phyloP scores from a whole-genome alignment of 2,329 filamentous ascomycete genomes.

The Clarireedia paspali region DNA sequence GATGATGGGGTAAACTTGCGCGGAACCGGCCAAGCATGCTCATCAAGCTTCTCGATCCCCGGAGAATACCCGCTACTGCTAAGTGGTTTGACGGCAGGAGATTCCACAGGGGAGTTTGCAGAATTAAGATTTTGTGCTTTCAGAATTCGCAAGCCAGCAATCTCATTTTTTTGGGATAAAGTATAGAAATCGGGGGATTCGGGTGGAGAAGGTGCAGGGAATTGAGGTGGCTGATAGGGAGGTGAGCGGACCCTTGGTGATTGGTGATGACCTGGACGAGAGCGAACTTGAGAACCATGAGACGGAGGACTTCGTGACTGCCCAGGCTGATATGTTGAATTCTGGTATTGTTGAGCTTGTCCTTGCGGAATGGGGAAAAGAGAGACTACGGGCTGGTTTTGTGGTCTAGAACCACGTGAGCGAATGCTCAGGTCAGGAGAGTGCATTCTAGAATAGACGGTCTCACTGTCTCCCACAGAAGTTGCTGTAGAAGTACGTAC shows the following conservation, averaged over 20 bases:
- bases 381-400: background rate
- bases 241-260: background rate
- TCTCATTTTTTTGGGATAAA: background rate
- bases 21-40: background rate
- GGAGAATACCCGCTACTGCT: background rate
- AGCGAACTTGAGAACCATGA: background rate
- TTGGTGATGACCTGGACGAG: background rate
- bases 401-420: background rate
- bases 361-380: constrained; percentile 2
- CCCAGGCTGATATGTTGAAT: background rate
- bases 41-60: constrained; percentile 1
- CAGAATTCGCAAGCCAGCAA: background rate
- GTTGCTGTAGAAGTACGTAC: background rate
- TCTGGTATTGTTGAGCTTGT: background rate
- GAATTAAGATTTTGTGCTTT: background rate
- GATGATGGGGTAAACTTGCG: background rate
- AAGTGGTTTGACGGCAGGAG: background rate
- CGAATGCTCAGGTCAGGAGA: background rate
- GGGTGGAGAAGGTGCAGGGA: background rate
- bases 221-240: background rate
- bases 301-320: background rate
- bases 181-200: background rate
- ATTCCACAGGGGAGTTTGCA: background rate
- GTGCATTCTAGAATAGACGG: constrained; percentile 2
- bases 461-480: constrained; percentile 2